phyloP scores from a whole-genome alignment of 1,139 yeast species.

The Candida sojae region DNA sequence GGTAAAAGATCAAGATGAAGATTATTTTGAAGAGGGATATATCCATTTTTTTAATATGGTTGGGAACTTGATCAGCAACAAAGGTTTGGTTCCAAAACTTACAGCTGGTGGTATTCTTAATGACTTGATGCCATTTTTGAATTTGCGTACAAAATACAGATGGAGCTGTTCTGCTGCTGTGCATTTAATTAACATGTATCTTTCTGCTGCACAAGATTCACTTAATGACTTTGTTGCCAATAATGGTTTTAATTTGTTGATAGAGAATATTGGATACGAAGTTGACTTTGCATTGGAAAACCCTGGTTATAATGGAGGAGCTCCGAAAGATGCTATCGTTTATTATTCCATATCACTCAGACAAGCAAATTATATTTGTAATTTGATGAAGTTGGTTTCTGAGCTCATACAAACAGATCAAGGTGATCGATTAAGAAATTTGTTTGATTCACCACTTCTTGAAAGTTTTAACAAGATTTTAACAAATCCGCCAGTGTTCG shows the following conservation, averaged over 20 bases:
- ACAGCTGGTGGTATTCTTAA: conserved; percentile 71
- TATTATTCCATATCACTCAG: conserved; percentile 63
- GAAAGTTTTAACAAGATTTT: conserved; percentile 61
- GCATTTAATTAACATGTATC: conserved; percentile 59
- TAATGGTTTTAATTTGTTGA: conserved; percentile 66
- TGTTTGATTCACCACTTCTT: conserved; percentile 81
- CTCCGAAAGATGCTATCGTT: conserved; percentile 55
- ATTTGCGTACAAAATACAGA: conserved; percentile 50
- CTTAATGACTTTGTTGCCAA: conserved; percentile 62
- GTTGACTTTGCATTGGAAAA: conserved; percentile 63
- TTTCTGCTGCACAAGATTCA: conserved; percentile 48
- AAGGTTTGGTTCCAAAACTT: conserved; percentile 46
- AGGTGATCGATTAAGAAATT: conserved; percentile 81
- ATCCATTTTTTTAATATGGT: conserved; percentile 58
- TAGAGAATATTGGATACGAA: conserved; percentile 64
- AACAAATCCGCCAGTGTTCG: conserved; percentile 61
- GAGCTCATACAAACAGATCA: conserved; percentile 70
- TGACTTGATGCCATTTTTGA: conserved; percentile 63
- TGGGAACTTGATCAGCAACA: conserved; percentile 58
- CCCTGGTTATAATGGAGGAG: conserved; percentile 54
- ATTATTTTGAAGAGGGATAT: conserved; percentile 47
- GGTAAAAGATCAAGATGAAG: conserved; percentile 35
- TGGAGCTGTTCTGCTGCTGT: conserved; percentile 67
- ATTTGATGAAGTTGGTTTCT: conserved; percentile 61
- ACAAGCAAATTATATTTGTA: conserved; percentile 61